A percentile compares a stretch with the other conserved stretches of the same genome.
These are phyloP conservation scores for Ceratonia siliqua DNA, from an alignment of 306 rosid species.

Conservation along the genomic window DNA sequence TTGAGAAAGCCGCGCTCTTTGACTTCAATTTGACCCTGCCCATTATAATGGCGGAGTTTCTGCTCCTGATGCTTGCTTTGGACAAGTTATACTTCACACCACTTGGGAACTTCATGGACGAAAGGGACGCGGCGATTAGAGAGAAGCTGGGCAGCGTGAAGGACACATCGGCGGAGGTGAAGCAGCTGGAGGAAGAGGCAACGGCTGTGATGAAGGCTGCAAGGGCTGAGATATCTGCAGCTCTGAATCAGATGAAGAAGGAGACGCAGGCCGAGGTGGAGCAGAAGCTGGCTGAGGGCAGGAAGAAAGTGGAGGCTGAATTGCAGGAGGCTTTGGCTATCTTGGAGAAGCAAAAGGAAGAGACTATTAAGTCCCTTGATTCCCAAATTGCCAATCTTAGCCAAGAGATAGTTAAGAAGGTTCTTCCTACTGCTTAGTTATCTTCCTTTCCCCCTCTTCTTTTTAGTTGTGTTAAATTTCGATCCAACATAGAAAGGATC, in stretches of 20 bases:
- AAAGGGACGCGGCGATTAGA: conserved; percentile 68
- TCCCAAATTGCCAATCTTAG: conserved; percentile 77
- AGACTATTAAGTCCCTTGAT: conserved; percentile 75
- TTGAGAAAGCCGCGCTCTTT: conserved; percentile 88
- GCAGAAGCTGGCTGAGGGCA: conserved; percentile 73
- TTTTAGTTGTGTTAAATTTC: not conserved
- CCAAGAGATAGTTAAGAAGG: conserved; percentile 87
- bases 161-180: conserved; percentile 79
- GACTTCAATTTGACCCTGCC: conserved; percentile 93
- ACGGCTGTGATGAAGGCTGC: conserved; percentile 74
- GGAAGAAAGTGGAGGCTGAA: conserved; percentile 82
- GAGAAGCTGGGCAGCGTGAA: conserved; percentile 82
- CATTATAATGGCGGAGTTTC: conserved; percentile 66
- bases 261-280: conserved; percentile 89
- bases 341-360: conserved; percentile 80
- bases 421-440: conserved; percentile 65
- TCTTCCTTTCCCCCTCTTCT: not conserved
- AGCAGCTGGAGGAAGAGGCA: conserved; percentile 81
- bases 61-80: conserved; percentile 77
- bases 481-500: not conserved
- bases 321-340: conserved; percentile 72
- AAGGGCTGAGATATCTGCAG: conserved; percentile 85
- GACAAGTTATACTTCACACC: conserved; percentile 86
- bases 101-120: conserved; percentile 87
- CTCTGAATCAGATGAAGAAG: conserved; percentile 87